Evolutionary conservation across 352 stramenopile species (phyloP).

Genomic region (Globisporangium cylindrosporum): DNA sequence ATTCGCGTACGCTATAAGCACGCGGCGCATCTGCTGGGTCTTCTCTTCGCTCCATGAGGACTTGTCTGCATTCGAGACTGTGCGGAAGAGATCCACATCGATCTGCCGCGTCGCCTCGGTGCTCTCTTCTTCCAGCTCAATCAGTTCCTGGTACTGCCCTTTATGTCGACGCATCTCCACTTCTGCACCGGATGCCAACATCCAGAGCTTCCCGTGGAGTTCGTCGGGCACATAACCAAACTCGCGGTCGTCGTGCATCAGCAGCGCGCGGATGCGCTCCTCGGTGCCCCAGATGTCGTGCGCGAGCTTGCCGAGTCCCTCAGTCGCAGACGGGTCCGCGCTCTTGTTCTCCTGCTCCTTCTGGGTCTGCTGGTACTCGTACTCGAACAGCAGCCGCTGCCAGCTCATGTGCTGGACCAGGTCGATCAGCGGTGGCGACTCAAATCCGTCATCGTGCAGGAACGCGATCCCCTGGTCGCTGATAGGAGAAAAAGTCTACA

Average conservation of each 20-base stretch:
- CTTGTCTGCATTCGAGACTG: constrained; percentile 63
- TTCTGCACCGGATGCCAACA: constrained; percentile 69
- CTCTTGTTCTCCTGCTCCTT: constrained; percentile 40
- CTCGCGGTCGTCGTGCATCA: constrained; percentile 59
- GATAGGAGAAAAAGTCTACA: constrained; percentile 41
- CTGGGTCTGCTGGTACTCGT: constrained; percentile 60
- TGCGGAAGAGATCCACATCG: constrained; percentile 81
- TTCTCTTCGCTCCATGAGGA: constrained; percentile 62
- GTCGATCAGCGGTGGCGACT: constrained; percentile 43
- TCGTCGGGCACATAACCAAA: constrained; percentile 54
- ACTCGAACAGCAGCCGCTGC: constrained; percentile 60
- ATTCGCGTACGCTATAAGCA: constrained; percentile 83
- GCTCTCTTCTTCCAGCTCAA: constrained; percentile 49
- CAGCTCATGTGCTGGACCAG: constrained; percentile 59
- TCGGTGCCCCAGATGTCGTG: constrained; percentile 81
- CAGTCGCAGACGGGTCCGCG: constrained; percentile 27
- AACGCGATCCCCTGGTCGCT: constrained; percentile 41
- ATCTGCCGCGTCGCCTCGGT: constrained; percentile 80
- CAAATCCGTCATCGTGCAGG: constrained; percentile 36
- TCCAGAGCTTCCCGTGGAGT: constrained; percentile 78
- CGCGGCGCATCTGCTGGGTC: constrained; percentile 64
- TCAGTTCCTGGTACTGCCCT: constrained; percentile 51
- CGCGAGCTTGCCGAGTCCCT: constrained; percentile 61
- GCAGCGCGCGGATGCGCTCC: constrained; percentile 70
- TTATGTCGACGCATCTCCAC: constrained; percentile 60